Evolutionary conservation across 805 yeast species (phyloP).

Genomic region (Yamadazyma paraphyllophila): DNA sequence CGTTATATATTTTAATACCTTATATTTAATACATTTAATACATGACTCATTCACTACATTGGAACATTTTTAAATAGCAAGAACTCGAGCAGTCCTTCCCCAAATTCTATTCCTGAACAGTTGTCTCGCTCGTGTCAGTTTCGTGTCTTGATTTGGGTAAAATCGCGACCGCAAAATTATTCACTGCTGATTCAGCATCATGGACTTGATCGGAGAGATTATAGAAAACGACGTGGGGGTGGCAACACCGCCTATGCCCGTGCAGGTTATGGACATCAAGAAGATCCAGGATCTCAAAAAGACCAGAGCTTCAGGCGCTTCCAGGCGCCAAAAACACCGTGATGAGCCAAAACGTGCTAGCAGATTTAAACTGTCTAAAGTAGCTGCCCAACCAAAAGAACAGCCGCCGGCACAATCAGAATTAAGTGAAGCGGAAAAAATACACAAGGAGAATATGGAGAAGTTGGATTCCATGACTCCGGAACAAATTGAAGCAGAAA

Average conservation of each 20-base stretch:
- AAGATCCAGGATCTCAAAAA: constrained; percentile 18
- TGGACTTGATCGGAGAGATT: constrained; percentile 74
- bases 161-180: not conserved
- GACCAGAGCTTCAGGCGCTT: constrained; percentile 49
- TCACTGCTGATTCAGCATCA: constrained; percentile 18
- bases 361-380: not conserved
- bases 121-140: not conserved
- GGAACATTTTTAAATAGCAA: no score
- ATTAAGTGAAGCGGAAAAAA: constrained; percentile 62
- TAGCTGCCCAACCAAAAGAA: constrained; percentile 6
- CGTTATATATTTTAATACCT: not conserved
- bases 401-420: constrained; percentile 20
- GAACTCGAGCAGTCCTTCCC: no score
- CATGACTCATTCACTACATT: no score
- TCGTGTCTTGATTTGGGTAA: not conserved
- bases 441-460: constrained; percentile 73
- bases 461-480: constrained; percentile 59
- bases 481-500: constrained; percentile 62
- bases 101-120: no score
- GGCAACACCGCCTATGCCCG: constrained; percentile 31
- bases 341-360: constrained; percentile 5
- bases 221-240: constrained; percentile 54
- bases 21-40: not conserved
- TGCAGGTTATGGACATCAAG: constrained; percentile 10
- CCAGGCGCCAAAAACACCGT: constrained; percentile 20